Percentiles rank a stretch among this genome's conserved stretches.
Conservation (phyloP, 495 filamentous ascomycete species). For the Penicillium paxilli region DNA sequence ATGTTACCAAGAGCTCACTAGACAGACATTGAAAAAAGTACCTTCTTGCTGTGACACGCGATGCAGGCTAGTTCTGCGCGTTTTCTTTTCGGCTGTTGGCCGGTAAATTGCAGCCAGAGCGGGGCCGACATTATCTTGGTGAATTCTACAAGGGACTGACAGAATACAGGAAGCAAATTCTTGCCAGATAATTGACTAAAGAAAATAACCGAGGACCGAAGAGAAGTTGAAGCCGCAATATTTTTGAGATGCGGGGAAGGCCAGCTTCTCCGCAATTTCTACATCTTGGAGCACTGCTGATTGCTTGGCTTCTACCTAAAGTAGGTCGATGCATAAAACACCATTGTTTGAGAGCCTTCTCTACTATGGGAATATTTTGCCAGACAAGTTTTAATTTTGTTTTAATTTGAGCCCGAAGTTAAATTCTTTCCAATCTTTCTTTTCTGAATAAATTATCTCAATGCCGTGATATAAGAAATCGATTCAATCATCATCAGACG, state of each 20-base stretch:
- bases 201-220: not conserved
- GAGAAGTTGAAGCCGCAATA: not conserved
- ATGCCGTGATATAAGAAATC: too few relatives aligned
- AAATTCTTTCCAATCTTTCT: too few relatives aligned
- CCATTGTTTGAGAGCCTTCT: not conserved
- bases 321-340: not conserved
- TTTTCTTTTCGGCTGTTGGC: conserved; percentile 27
- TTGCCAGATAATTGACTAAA: not conserved
- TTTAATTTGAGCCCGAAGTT: too few relatives aligned
- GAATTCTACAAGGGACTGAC: not conserved
- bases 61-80: conserved; percentile 35
- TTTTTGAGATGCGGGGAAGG: not conserved
- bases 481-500: not conserved
- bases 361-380: too few relatives aligned
- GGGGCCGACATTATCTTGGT: conserved; percentile 5
- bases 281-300: not conserved
- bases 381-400: too few relatives aligned
- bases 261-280: not conserved
- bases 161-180: not conserved
- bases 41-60: conserved; percentile 37
- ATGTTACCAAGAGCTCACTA: not conserved
- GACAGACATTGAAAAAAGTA: not conserved
- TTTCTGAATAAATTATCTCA: too few relatives aligned
- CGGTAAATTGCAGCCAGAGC: conserved; percentile 17
- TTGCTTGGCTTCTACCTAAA: not conserved